Base-by-base conservation (phyloP, 2,329 filamentous ascomycete genomes). In the Aspergillus unguis region DNA sequence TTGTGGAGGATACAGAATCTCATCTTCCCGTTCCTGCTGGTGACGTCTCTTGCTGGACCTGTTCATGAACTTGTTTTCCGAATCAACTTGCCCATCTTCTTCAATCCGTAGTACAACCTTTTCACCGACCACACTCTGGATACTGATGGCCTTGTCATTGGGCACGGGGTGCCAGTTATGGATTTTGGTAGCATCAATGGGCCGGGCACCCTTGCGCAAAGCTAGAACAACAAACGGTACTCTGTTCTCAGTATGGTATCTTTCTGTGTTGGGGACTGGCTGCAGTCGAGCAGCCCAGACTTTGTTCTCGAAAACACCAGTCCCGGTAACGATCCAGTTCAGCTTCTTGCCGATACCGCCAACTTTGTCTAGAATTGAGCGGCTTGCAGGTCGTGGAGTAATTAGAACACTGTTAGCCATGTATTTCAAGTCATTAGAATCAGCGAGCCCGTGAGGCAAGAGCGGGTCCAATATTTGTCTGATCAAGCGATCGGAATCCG, bases 341-440 rank as follows among this genome's bases (percentile, higher is more conserved):
- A 95, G 81, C 71, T 87, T 92, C 62, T 83, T 85, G 32, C 91
- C 90, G 65, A 96, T 84, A 28, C 92, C 92, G 38, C 94, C 94
- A 8, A 94, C 87, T 70, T 90, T 94, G 48, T 88, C 82, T 31
- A 96, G 75, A 25, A 95, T 86, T 58, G 80, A 82, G 46, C 81
- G 78, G 2, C 87, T 84, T 45, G 87, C 89, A 0, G 87, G 85
- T 8, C 88, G 85, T 1, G 90, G 86, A 35, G 87, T 88, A 66
- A 99, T 97, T 63, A 96, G 80, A 62, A 99, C 92, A 71, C 87
- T 92, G 72, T 95, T 96, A 42, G 87, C 92, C 62, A 96, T 85
- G 56, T 85, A 83, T 58, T 89, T 90, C 58, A 96, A 76, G 47
- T 95, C 89, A 48, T 82, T 79, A 46, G 72, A 71, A 44, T 87